Evolutionary conservation across 1,284 basidiomycete genomes (phyloP).

Genomic region (Cryptococcus sp.): DNA sequence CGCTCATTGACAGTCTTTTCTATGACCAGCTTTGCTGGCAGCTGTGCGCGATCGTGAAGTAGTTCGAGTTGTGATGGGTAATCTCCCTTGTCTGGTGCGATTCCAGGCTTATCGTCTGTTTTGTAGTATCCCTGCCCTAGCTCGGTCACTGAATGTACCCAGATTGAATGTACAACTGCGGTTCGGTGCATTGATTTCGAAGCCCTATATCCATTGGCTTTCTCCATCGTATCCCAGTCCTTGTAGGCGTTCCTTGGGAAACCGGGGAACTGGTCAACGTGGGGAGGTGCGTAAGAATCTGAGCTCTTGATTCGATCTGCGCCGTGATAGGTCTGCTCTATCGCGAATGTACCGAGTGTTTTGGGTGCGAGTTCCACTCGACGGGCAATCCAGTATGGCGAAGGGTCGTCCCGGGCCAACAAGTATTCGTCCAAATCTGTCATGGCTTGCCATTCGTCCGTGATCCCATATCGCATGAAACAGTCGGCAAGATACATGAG

Average conservation of each 20-base stretch:
- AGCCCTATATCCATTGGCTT: too few relatives aligned
- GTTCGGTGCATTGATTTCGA: too few relatives aligned
- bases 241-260: too few relatives aligned
- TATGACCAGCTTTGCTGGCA: too few relatives aligned
- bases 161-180: too few relatives aligned
- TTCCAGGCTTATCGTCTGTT: background rate
- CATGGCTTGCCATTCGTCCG: constrained; percentile 7
- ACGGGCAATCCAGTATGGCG: background rate
- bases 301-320: too few relatives aligned
- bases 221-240: too few relatives aligned
- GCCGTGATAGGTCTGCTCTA: constrained; percentile 7
- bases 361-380: background rate
- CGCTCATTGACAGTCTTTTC: too few relatives aligned
- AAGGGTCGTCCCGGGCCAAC: constrained; percentile 3
- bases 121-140: background rate
- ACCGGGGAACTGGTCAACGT: too few relatives aligned
- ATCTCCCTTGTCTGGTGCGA: background rate
- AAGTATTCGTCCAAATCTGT: constrained; percentile 10
- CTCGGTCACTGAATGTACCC: too few relatives aligned
- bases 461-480: constrained; percentile 6
- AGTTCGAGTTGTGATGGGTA: background rate
- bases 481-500: constrained; percentile 6
- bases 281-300: too few relatives aligned
- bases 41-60: too few relatives aligned
- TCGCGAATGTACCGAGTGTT: constrained; percentile 1